Evolutionary conservation across 2,329 filamentous ascomycete genomes (phyloP).

Genomic region (Xylaria sp.): DNA sequence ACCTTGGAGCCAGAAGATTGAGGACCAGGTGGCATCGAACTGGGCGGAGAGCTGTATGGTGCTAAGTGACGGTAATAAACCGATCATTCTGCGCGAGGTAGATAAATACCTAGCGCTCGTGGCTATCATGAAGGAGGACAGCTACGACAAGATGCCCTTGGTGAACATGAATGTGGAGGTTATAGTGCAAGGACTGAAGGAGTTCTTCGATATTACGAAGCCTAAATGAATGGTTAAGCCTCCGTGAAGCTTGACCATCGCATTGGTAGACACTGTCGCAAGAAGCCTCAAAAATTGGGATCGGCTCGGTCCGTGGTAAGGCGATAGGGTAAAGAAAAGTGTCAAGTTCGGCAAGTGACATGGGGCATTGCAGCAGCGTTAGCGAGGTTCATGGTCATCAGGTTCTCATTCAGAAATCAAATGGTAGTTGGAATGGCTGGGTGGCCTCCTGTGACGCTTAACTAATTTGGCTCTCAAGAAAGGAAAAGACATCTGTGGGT

Average conservation of each 20-base stretch:
- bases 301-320: not conserved
- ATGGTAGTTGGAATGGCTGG: not conserved
- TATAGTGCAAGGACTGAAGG: conserved; percentile 79
- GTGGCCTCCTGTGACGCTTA: conserved; percentile 7
- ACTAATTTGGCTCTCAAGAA: not conserved
- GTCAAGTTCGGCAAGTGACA: not conserved
- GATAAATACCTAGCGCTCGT: conserved; percentile 82
- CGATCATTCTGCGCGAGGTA: conserved; percentile 75
- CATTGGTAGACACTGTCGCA: not conserved
- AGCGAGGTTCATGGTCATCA: not conserved
- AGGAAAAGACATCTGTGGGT: not conserved
- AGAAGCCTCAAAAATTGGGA: not conserved
- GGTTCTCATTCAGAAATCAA: not conserved
- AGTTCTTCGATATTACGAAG: conserved; percentile 81
- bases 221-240: conserved; percentile 51
- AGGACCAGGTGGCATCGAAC: conserved; percentile 73
- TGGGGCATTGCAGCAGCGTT: not conserved
- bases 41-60: conserved; percentile 77
- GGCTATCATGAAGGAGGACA: conserved; percentile 87
- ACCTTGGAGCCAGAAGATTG: conserved; percentile 70
- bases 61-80: conserved; percentile 70
- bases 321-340: not conserved
- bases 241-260: not conserved
- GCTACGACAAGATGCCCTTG: conserved; percentile 83
- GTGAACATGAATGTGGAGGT: conserved; percentile 90